Evolutionary conservation across 768 basidiomycete species (phyloP).

Genomic region (Suillus luteus): DNA sequence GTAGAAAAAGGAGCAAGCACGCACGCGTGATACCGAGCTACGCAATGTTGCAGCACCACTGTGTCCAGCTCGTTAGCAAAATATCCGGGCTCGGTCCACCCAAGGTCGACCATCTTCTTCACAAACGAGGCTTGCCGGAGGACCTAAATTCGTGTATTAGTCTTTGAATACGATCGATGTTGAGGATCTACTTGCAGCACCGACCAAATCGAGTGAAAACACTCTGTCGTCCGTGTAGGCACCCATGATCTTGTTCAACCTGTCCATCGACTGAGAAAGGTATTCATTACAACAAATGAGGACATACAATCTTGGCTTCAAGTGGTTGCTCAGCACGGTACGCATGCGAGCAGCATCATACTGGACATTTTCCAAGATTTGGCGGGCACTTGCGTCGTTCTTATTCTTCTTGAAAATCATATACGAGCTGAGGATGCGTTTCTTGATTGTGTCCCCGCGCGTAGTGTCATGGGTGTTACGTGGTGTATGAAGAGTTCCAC

Average conservation of each 20-base stretch:
- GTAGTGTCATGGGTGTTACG: slow-evolving; percentile 14
- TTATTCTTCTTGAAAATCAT: background rate
- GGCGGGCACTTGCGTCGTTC: background rate
- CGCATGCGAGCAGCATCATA: slow-evolving; percentile 16
- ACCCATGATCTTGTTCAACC: slow-evolving; percentile 40
- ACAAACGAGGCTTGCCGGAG: slow-evolving; percentile 58
- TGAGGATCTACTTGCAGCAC: slow-evolving; percentile 42
- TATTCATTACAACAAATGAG: background rate
- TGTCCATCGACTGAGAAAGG: slow-evolving; percentile 13
- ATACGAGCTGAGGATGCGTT: slow-evolving; percentile 11
- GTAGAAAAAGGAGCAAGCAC: slow-evolving; percentile 13
- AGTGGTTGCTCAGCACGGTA: background rate
- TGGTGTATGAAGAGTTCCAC: slow-evolving; percentile 37
- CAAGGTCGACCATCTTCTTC: slow-evolving; percentile 52
- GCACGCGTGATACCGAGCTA: slow-evolving; percentile 60
- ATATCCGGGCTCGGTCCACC: slow-evolving; percentile 49
- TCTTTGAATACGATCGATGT: background rate
- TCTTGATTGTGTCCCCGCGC: slow-evolving; percentile 29
- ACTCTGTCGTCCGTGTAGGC: slow-evolving; percentile 52
- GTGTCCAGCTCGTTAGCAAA: slow-evolving; percentile 41
- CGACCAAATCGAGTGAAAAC: slow-evolving; percentile 57
- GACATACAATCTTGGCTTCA: slow-evolving; percentile 28
- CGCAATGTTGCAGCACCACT: slow-evolving; percentile 46
- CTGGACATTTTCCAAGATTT: slow-evolving; percentile 12
- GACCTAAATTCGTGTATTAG: slow-evolving; percentile 34